Percentiles rank a stretch among this genome's conserved stretches.
These are phyloP conservation scores for Leccinum rimulosum DNA, from an alignment of 768 basidiomycete species.

Conservation along the genomic window DNA sequence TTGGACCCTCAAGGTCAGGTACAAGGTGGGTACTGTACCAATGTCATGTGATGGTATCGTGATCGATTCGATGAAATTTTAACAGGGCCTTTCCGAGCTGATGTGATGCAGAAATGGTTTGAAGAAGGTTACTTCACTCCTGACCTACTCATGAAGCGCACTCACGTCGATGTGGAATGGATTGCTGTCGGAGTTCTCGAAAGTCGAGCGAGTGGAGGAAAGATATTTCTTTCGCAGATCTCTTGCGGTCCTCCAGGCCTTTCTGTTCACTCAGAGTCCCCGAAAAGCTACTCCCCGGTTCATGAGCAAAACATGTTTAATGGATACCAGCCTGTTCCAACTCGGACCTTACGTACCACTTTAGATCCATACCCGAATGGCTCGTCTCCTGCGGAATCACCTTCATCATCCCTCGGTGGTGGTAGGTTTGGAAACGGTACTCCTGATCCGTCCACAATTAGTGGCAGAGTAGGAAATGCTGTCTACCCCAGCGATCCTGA, in stretches of 20 bases:
- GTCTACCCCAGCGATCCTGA: slow-evolving; percentile 38
- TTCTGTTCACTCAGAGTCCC: slow-evolving; percentile 46
- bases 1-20: slow-evolving; percentile 89
- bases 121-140: slow-evolving; percentile 85
- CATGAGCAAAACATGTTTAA: slow-evolving; percentile 41
- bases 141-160: slow-evolving; percentile 82
- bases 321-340: slow-evolving; percentile 66
- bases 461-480: slow-evolving; percentile 41
- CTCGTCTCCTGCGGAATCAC: slow-evolving; percentile 64
- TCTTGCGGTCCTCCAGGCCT: slow-evolving; percentile 53
- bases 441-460: slow-evolving; percentile 63
- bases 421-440: slow-evolving; percentile 64
- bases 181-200: slow-evolving; percentile 59
- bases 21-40: slow-evolving; percentile 59
- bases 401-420: slow-evolving; percentile 67
- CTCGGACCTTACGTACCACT: slow-evolving; percentile 59
- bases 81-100: slow-evolving; percentile 84
- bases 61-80: neutral
- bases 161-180: slow-evolving; percentile 68
- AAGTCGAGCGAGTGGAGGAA: slow-evolving; percentile 49
- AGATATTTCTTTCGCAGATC: slow-evolving; percentile 61
- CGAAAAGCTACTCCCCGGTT: slow-evolving; percentile 40
- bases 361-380: slow-evolving; percentile 57
- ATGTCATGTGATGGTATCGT: neutral
- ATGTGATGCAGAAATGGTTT: slow-evolving; percentile 93